These are phyloP conservation scores for Claviceps humidiphila DNA, from an alignment of 2,329 filamentous ascomycete species.

Conservation along the genomic window DNA sequence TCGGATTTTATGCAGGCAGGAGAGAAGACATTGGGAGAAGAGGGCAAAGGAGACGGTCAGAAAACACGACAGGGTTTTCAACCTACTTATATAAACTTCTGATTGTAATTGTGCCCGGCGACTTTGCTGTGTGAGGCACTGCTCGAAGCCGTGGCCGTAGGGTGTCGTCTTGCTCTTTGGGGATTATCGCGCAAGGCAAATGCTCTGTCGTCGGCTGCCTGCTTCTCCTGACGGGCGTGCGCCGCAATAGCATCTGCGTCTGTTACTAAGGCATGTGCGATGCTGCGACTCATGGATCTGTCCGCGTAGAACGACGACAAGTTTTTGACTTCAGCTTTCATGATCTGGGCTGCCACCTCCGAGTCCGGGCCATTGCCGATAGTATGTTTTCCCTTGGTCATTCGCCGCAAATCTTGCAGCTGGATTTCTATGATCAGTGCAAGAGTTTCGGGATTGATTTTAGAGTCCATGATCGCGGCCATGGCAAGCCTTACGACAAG, in stretches of 20 bases:
- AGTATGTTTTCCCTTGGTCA: conserved; percentile 8
- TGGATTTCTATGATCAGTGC: conserved; percentile 10
- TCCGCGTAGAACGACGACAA: conserved; percentile 4
- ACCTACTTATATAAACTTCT: not conserved
- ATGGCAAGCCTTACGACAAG: not conserved
- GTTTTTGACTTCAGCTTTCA: conserved; percentile 7
- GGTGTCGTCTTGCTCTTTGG: no score
- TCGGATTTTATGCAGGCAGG: no score
- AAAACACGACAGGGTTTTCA: no score
- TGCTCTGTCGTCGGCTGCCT: not conserved
- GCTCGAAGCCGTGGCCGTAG: not conserved
- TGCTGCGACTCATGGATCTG: conserved; percentile 9
- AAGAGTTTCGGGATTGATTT: conserved; percentile 7
- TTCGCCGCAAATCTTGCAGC: conserved; percentile 6
- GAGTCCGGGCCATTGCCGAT: not conserved
- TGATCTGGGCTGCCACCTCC: conserved; percentile 6
- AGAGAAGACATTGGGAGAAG: no score
- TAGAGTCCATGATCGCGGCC: not conserved
- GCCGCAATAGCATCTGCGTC: conserved; percentile 7
- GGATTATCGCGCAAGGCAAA: no score
- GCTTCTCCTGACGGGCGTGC: not conserved
- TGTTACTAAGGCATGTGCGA: conserved; percentile 7
- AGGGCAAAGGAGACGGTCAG: no score
- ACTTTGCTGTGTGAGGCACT: not conserved
- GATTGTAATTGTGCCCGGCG: not conserved